phyloP scores from a whole-genome alignment of 495 filamentous ascomycete species.

The Neurospora tetraspora region DNA sequence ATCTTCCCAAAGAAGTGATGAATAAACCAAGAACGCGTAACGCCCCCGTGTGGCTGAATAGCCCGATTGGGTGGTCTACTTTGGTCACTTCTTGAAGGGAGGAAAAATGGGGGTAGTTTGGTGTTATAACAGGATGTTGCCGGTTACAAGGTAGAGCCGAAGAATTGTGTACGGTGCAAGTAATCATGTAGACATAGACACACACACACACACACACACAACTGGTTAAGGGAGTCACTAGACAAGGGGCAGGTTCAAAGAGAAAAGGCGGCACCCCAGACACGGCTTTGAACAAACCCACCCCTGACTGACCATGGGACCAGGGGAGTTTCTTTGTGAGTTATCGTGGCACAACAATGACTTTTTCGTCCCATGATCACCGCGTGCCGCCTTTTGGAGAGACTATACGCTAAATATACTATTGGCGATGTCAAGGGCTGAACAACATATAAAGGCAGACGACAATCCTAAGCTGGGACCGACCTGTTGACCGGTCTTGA shows the following conservation, averaged over 20 bases:
- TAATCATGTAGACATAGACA: not conserved
- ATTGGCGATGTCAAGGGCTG: not conserved
- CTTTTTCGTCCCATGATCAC: not conserved
- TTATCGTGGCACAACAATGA: not conserved
- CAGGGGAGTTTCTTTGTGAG: not conserved
- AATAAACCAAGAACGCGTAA: not conserved
- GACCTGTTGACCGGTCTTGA: not conserved
- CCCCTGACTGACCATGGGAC: not conserved
- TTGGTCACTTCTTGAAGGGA: not conserved
- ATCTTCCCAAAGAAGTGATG: not conserved
- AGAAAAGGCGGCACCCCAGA: not conserved
- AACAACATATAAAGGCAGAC: not conserved
- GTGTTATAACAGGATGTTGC: not conserved
- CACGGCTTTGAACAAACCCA: not conserved
- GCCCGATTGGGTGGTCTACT: not conserved
- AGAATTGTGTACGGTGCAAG: not conserved
- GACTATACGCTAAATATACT: not conserved
- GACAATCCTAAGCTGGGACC: not conserved
- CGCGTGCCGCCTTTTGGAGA: accelerated
- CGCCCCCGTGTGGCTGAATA: not conserved
- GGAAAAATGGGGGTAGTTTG: not conserved
- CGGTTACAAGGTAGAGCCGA: not conserved
- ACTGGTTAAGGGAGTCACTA: not conserved
- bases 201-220: too few species aligned
- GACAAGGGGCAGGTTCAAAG: not conserved